A percentile compares a stretch with the other conserved stretches of the same genome.
Conservation (phyloP, 1,284 basidiomycete species). For the Trichosporon sp. region DNA sequence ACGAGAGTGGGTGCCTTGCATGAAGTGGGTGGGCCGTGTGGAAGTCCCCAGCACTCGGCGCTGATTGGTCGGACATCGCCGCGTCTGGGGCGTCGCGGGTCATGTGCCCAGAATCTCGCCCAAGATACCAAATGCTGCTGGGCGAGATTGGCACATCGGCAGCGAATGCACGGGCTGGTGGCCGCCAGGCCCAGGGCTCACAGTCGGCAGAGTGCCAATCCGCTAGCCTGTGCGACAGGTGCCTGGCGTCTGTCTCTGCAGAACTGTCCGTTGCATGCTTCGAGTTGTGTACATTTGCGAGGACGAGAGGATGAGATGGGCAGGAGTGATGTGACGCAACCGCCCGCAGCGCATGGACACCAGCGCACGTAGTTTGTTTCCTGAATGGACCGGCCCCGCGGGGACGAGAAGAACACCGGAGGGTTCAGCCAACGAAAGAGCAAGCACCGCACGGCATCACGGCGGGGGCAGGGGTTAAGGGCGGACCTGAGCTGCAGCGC, state of each 20-base stretch:
- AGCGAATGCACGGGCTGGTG: neutral
- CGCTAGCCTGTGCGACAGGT: slow-evolving; percentile 1
- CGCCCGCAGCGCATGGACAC: neutral
- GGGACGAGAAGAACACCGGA: neutral
- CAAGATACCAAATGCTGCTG: slow-evolving; percentile 5
- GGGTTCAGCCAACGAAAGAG: neutral
- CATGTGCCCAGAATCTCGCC: neutral
- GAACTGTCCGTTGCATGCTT: neutral
- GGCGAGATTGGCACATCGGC: slow-evolving; percentile 5
- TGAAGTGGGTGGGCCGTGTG: neutral
- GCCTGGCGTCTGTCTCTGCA: neutral
- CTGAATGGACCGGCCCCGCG: slow-evolving; percentile 8
- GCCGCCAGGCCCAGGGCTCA: neutral
- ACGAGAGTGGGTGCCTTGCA: neutral
- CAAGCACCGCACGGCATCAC: neutral
- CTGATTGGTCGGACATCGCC: slow-evolving; percentile 5
- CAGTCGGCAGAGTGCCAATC: neutral
- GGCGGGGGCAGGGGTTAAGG: neutral
- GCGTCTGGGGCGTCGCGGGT: neutral
- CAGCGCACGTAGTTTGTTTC: neutral
- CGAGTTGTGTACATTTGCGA: neutral
- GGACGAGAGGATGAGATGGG: neutral
- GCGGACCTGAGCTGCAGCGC: slow-evolving; percentile 12
- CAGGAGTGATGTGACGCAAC: neutral
- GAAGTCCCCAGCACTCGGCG: neutral